phyloP scores from a whole-genome alignment of 805 yeast species.

The Kluyveromyces aestuarii region DNA sequence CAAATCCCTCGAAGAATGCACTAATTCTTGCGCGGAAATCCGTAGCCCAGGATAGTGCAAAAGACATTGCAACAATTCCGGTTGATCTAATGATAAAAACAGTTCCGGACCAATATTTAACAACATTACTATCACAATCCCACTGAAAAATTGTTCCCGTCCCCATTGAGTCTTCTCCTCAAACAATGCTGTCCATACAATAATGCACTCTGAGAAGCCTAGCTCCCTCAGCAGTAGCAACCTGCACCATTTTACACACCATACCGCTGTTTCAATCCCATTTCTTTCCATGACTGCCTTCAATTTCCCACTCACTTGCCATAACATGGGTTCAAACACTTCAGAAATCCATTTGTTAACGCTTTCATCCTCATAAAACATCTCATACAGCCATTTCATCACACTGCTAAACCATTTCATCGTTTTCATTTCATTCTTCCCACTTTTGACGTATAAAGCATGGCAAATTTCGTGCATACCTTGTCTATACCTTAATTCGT shows the following conservation, averaged over 20 bases:
- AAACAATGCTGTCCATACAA: constrained; percentile 26
- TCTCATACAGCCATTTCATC: constrained; percentile 18
- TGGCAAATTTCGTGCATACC: constrained; percentile 27
- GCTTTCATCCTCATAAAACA: constrained; percentile 19
- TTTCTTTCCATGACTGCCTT: constrained; percentile 8
- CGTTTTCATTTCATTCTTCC: constrained; percentile 2
- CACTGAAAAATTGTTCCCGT: constrained; percentile 12
- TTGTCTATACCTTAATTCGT: constrained; percentile 18
- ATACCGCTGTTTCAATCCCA: constrained; percentile 14
- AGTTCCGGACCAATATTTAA: constrained; percentile 14
- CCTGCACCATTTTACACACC: constrained; percentile 29
- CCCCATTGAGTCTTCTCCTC: constrained; percentile 18
- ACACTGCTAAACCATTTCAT: constrained; percentile 13
- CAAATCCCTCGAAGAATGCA: not conserved
- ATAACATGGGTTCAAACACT: constrained; percentile 15
- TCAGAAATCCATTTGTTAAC: constrained; percentile 20
- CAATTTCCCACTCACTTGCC: constrained; percentile 12
- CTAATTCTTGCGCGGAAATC: not conserved
- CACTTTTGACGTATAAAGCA: constrained; percentile 17
- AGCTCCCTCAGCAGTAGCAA: constrained; percentile 24
- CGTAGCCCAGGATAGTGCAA: constrained; percentile 14
- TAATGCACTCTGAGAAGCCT: not conserved
- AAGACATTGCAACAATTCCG: constrained; percentile 22
- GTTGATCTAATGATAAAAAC: constrained; percentile 14
- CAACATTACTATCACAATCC: constrained; percentile 17